These are phyloP conservation scores for Ceratocystis cacaofunesta DNA, from an alignment of 2,329 filamentous ascomycete species.

Conservation along the genomic window DNA sequence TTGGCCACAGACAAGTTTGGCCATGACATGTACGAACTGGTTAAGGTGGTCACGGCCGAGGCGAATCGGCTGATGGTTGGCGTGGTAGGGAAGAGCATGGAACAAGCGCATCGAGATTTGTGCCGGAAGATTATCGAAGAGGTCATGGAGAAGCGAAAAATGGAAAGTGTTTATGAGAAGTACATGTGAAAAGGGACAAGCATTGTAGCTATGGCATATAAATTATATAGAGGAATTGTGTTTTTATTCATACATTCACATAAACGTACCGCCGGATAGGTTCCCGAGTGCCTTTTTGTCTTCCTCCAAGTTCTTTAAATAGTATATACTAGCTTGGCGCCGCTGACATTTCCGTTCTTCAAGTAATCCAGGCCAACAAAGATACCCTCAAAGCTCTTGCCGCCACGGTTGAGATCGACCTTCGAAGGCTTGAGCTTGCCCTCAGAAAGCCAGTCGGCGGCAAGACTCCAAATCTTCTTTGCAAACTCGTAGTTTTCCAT, in stretches of 20 bases:
- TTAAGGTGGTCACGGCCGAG: conserved; percentile 24
- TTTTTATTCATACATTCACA: background rate
- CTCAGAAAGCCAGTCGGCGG: conserved; percentile 24
- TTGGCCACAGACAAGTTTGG: conserved; percentile 15
- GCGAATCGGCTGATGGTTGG: conserved; percentile 26
- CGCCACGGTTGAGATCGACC: conserved; percentile 23
- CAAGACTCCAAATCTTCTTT: conserved; percentile 26
- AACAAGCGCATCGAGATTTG: conserved; percentile 23
- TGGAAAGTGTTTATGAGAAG: background rate
- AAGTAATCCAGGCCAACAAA: conserved; percentile 25
- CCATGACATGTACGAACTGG: conserved; percentile 24
- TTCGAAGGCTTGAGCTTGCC: conserved; percentile 25
- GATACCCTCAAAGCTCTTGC: conserved; percentile 25
- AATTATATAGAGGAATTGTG: background rate
- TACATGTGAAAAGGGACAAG: background rate
- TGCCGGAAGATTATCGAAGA: conserved; percentile 24
- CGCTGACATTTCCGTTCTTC: conserved; percentile 26
- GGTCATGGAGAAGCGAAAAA: conserved; percentile 19
- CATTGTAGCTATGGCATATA: background rate
- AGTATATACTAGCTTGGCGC: conserved; percentile 32
- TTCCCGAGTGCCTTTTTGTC: background rate
- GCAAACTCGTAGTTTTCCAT: conserved; percentile 26
- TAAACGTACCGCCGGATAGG: background rate
- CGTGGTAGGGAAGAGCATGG: conserved; percentile 23
- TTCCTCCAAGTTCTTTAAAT: conserved; percentile 16